Percentiles rank a stretch among this genome's conserved stretches.
These are phyloP conservation scores for Delonix regia DNA, from an alignment of 306 rosid species.

Conservation along the genomic window DNA sequence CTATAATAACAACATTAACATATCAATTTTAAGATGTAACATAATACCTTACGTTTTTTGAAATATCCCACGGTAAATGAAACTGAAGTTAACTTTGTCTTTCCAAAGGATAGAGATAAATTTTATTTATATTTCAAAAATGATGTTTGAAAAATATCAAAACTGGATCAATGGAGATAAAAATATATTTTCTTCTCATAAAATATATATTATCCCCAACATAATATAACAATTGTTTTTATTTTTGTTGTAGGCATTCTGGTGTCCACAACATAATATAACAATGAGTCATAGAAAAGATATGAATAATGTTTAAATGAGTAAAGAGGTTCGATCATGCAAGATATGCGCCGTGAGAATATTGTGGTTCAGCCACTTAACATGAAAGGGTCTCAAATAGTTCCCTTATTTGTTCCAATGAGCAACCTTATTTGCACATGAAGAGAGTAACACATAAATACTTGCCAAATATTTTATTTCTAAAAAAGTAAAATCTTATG, in stretches of 20 bases:
- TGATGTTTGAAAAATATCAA: neutral
- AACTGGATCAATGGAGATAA: too few species aligned
- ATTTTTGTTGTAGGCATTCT: neutral
- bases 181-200: too few species aligned
- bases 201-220: neutral
- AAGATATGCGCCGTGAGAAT: neutral
- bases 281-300: neutral
- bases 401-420: neutral
- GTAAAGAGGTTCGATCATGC: constrained; percentile 1
- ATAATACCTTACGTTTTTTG: too few species aligned
- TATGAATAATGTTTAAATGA: neutral
- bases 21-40: too few species aligned
- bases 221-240: neutral
- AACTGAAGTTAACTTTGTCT: neutral
- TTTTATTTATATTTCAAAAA: neutral
- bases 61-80: neutral
- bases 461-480: neutral
- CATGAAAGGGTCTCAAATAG: neutral
- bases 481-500: neutral
- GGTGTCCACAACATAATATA: neutral
- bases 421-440: neutral
- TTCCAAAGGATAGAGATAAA: neutral
- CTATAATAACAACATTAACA: too few species aligned
- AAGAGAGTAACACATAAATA: neutral
- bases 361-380: neutral